Evolutionary conservation across 495 filamentous ascomycete species (phyloP).

Genomic region (Articulospora tetracladia): DNA sequence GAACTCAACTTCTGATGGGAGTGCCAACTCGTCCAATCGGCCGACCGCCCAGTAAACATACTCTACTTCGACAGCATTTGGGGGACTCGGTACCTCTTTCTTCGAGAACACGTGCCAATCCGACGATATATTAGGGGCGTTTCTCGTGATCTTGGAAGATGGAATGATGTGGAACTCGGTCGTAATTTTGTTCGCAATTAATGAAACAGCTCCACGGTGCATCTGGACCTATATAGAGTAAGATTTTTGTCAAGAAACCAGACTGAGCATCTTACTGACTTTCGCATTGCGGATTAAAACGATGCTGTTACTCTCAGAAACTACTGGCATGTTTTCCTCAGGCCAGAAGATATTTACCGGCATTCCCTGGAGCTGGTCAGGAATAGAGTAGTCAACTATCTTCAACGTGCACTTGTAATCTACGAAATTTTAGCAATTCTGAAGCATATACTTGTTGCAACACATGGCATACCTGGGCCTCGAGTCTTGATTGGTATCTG

Average conservation of each 20-base stretch:
- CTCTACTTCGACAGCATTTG: conserved; percentile 4
- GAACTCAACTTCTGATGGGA: conserved; percentile 45
- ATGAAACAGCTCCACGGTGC: conserved; percentile 27
- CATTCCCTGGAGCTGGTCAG: conserved; percentile 25
- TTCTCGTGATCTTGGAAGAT: conserved; percentile 35
- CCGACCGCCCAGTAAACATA: conserved; percentile 41
- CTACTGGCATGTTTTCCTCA: conserved; percentile 34
- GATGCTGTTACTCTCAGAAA: conserved; percentile 36
- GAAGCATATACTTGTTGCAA: background rate
- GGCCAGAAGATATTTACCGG: conserved; percentile 40
- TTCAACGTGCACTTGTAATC: conserved; percentile 22
- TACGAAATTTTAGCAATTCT: conserved; percentile 6
- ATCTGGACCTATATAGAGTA: conserved; percentile 27
- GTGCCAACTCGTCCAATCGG: conserved; percentile 32
- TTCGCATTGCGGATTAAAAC: conserved; percentile 34
- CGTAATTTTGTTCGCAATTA: conserved; percentile 28
- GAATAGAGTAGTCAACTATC: conserved; percentile 29
- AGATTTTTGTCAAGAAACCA: conserved; percentile 1
- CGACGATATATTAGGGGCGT: conserved; percentile 13
- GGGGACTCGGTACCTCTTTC: background rate
- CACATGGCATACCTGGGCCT: conserved; percentile 33
- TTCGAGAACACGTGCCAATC: conserved; percentile 12
- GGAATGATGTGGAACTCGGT: conserved; percentile 35
- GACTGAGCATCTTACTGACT: conserved; percentile 27
- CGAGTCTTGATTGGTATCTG: conserved; percentile 36